These are phyloP conservation scores for Neofusicoccum kwambonambiense DNA, from an alignment of 2,329 filamentous ascomycete species.

Conservation along the genomic window DNA sequence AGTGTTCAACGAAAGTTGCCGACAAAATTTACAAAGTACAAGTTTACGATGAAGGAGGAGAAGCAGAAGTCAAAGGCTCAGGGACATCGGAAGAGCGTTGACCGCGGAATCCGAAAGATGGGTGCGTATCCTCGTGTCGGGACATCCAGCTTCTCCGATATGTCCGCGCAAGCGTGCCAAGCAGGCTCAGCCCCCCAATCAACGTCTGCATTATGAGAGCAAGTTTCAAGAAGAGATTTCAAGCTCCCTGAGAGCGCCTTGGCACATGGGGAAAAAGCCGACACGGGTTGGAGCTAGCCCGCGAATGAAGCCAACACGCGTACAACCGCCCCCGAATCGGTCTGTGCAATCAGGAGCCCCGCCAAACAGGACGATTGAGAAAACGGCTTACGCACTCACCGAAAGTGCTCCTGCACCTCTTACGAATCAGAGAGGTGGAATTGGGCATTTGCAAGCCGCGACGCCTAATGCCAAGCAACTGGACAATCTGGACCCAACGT, in stretches of 20 bases:
- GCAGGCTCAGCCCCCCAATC: neutral
- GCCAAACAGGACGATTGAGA: neutral
- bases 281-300: neutral
- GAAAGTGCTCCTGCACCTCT: neutral
- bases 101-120: too few relatives aligned
- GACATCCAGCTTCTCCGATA: neutral
- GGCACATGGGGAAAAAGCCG: neutral
- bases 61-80: neutral
- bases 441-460: neutral
- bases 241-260: neutral
- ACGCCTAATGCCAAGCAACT: neutral
- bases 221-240: neutral
- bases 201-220: neutral
- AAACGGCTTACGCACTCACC: constrained; percentile 15
- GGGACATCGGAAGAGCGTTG: too few relatives aligned
- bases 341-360: neutral
- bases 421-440: neutral
- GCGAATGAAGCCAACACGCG: neutral
- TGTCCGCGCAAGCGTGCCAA: neutral
- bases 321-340: neutral
- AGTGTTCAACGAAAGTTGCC: neutral
- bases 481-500: neutral
- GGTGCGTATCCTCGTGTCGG: neutral
- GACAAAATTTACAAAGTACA: neutral
- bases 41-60: neutral